Evolutionary conservation across 2,329 filamentous ascomycete species (phyloP), one percentile per base, ranked within the genome.

Genomic region (Clonostachys solani): DNA sequence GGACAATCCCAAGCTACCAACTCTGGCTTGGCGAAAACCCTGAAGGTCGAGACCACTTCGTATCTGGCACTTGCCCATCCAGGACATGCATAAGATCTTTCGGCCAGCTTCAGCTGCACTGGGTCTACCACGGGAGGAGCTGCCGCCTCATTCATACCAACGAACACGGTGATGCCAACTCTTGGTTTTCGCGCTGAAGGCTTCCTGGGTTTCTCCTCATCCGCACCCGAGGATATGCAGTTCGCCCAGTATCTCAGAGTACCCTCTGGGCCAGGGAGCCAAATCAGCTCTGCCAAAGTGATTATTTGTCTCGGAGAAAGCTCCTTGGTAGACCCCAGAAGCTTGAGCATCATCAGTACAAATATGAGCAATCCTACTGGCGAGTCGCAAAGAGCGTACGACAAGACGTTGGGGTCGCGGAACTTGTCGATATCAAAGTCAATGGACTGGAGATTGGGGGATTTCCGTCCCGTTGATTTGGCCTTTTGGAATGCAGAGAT

Each of bases 211-310:
- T 58, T 50, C 29, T 58, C 54, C 5, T 47, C 46, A 2, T 56
- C 56, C 40, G 68, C 10, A 9, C n/a, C 35, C 64, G 8, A 56
- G 51, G 36, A 62, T 60, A 15, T 61, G 37, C 71, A 74, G 35
- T 71, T 60, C 7, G 75, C 69, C 77, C 74, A 80, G 47, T 76
- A 84, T 23, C 81, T 67, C 54, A 85, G 62, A 4, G 74, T 75
- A 2, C 74, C 74, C 56, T 87, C 83, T 0, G 82, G 82, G 0
- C 83, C 84, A 0, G 84, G 83, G 1, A 87, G 62, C 84, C 84
- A 87, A 18, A 81, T 77, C 29, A 86, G 64, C 58, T 80, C 76
- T 2, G 80, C 76, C 55, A 84, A 68, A 16, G 79, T 80, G 49
- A 87, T 69, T 19, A 87, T 68, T 47, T 86, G 79, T 13, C 69